Percentiles rank a stretch among this genome's conserved stretches.
Evolutionary conservation across 2,329 filamentous ascomycete species (phyloP).

Genomic region (Nemania sp.): DNA sequence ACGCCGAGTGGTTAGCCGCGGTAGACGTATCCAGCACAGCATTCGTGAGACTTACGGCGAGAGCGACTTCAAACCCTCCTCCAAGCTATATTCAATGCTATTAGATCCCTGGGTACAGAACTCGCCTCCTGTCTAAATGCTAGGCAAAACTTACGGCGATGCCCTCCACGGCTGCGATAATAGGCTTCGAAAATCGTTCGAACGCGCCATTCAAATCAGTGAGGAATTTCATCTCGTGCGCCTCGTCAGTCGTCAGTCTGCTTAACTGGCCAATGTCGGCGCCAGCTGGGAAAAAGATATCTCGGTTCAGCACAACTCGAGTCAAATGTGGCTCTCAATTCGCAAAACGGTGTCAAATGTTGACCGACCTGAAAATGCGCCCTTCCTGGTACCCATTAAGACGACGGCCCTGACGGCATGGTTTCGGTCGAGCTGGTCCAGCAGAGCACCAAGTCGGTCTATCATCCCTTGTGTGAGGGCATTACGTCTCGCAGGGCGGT

Average conservation of each 20-base stretch:
- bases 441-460: slow-evolving; percentile 43
- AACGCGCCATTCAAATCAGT: slow-evolving; percentile 48
- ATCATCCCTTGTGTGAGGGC: slow-evolving; percentile 60
- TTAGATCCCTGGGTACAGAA: background rate
- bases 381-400: slow-evolving; percentile 43
- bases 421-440: slow-evolving; percentile 37
- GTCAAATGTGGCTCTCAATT: slow-evolving; percentile 23
- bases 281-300: slow-evolving; percentile 33
- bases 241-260: slow-evolving; percentile 37
- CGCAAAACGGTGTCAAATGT: background rate
- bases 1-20: slow-evolving; percentile 1
- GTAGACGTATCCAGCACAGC: background rate
- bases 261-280: slow-evolving; percentile 45
- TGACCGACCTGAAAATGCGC: slow-evolving; percentile 45
- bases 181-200: slow-evolving; percentile 48
- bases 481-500: slow-evolving; percentile 62
- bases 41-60: slow-evolving; percentile 44
- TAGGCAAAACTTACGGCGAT: slow-evolving; percentile 49
- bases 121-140: background rate
- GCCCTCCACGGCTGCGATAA: slow-evolving; percentile 55
- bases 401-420: slow-evolving; percentile 43
- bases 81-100: slow-evolving; percentile 45
- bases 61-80: slow-evolving; percentile 55
- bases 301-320: slow-evolving; percentile 4
- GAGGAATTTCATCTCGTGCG: slow-evolving; percentile 39